Evolutionary conservation across 1,284 basidiomycete species (phyloP).

Genomic region (Golubevia sp.): DNA sequence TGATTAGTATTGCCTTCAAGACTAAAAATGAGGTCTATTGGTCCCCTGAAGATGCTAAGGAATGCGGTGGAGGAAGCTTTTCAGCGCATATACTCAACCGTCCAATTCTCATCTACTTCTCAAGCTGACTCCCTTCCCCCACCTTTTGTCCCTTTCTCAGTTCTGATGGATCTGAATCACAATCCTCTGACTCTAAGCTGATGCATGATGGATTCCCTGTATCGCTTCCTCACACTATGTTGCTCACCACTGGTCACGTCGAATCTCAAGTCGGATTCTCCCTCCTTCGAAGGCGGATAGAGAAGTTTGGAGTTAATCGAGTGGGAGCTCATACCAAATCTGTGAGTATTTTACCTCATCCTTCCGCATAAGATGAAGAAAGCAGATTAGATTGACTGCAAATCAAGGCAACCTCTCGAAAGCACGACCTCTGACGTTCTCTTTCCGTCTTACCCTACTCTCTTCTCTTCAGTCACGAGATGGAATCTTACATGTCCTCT

Average conservation of each 20-base stretch:
- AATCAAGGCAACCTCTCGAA: slow-evolving; percentile 1
- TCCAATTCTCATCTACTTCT: too few species aligned
- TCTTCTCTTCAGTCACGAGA: slow-evolving; percentile 17
- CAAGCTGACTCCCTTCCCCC: too few species aligned
- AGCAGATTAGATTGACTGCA: not conserved
- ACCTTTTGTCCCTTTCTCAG: too few species aligned
- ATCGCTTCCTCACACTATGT: not conserved
- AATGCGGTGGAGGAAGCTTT: too few species aligned
- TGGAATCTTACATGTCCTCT: slow-evolving; percentile 36
- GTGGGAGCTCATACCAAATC: slow-evolving; percentile 54
- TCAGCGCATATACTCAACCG: too few species aligned
- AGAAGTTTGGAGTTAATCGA: slow-evolving; percentile 57
- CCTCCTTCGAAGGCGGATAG: slow-evolving; percentile 45
- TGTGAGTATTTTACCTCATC: too few species aligned
- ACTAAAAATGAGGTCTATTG: too few species aligned
- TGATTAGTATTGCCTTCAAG: too few species aligned
- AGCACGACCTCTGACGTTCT: not conserved
- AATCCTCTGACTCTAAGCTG: not conserved
- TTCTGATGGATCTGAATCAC: too few species aligned
- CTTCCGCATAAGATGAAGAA: not conserved
- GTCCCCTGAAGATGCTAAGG: too few species aligned
- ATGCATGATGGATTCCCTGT: not conserved
- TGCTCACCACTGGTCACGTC: slow-evolving; percentile 37
- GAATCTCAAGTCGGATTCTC: slow-evolving; percentile 40
- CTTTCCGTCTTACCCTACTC: not conserved